Evolutionary conservation across 2,329 filamentous ascomycete genomes (phyloP).

Genomic region (Aspergillus sp.): DNA sequence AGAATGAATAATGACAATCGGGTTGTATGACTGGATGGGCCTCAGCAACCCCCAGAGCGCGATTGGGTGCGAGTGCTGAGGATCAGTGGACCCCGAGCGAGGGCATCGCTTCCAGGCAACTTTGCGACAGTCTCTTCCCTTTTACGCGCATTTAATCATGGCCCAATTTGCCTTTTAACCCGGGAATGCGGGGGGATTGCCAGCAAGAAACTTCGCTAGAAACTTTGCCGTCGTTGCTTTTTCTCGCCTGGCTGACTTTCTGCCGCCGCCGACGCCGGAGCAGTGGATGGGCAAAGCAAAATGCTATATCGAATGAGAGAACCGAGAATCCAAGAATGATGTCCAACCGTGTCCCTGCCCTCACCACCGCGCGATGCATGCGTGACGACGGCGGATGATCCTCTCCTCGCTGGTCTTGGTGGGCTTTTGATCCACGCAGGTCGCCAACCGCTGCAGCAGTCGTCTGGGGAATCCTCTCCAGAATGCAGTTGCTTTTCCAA

Average conservation of each 20-base stretch:
- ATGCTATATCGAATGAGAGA: constrained; percentile 1
- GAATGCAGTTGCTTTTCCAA: not conserved
- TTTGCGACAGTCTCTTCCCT: not conserved
- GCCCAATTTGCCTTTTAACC: not conserved
- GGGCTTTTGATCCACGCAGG: not conserved
- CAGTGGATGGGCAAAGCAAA: constrained; percentile 6
- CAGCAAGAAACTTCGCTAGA: constrained; percentile 1
- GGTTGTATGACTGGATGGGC: constrained; percentile 9
- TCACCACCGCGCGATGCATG: not conserved
- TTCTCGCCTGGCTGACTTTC: not conserved
- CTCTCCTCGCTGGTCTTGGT: constrained; percentile 7
- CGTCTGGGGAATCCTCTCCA: constrained; percentile 5
- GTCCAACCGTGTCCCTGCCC: no score
- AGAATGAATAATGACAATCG: constrained; percentile 15
- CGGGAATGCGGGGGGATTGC: constrained; percentile 3
- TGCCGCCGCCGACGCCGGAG: constrained; percentile 8
- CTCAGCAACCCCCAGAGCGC: not conserved
- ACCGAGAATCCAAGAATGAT: not conserved
- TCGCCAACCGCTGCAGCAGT: constrained; percentile 5
- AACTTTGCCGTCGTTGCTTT: constrained; percentile 1
- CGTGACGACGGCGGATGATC: constrained; percentile 15
- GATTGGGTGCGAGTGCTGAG: not conserved
- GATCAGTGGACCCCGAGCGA: constrained; percentile 15
- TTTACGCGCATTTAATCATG: not conserved
- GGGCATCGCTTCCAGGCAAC: constrained; percentile 19